Percentiles rank a stretch among this genome's conserved stretches.
Evolutionary conservation across 169 alveolate species (phyloP).

Genomic region (Miamiensis avidus): DNA sequence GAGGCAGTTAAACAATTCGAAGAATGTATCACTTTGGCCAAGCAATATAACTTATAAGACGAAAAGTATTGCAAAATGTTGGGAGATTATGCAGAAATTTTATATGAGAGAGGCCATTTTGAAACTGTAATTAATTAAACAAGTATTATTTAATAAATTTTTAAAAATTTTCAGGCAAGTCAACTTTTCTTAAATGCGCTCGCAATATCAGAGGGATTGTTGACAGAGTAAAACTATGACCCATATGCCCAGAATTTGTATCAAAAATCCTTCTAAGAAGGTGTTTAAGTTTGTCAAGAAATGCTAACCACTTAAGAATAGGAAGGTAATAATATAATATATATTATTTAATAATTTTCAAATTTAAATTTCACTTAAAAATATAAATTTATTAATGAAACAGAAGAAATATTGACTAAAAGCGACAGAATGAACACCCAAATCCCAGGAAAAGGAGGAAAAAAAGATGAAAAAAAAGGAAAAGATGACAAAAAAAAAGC

Average conservation of each 20-base stretch:
- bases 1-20: background rate
- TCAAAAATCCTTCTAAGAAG: slow-evolving; percentile 23
- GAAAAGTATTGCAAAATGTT: background rate
- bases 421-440: background rate
- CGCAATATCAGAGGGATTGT: background rate
- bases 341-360: no score
- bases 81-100: background rate
- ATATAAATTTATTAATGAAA: no score
- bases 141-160: no score
- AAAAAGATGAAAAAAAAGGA: slow-evolving; percentile 18
- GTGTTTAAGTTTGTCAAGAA: slow-evolving; percentile 23
- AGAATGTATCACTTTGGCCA: background rate
- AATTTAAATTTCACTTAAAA: no score
- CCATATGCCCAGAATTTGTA: background rate
- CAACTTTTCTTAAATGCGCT: background rate
- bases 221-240: slow-evolving; percentile 9
- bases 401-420: slow-evolving; percentile 19
- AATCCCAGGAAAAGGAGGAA: slow-evolving; percentile 11
- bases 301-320: background rate
- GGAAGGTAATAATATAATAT: background rate
- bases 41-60: background rate
- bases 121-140: background rate
- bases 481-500: slow-evolving; percentile 9
- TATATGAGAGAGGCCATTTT: background rate
- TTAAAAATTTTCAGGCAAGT: no score